Percentiles rank a stretch among this genome's conserved stretches.
Evolutionary conservation across 352 stramenopile species (phyloP).

Genomic region (Globisporangium abappressorium): DNA sequence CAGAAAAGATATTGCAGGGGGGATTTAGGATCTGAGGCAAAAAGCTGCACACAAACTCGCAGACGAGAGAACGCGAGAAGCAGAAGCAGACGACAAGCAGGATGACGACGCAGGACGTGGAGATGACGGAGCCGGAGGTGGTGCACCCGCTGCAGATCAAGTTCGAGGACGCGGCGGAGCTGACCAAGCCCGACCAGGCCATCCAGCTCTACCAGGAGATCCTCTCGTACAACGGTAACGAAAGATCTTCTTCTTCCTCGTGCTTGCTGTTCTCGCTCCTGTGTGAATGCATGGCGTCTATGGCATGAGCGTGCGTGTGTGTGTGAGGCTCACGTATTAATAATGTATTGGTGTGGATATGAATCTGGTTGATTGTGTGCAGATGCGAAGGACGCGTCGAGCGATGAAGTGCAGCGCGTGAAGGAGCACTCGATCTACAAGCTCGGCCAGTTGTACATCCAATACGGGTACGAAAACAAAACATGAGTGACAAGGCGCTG

Average conservation of each 20-base stretch:
- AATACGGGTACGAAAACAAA: constrained; percentile 48
- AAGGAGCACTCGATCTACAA: constrained; percentile 97
- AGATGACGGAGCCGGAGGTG: constrained; percentile 68
- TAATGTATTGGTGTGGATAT: not conserved
- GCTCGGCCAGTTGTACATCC: constrained; percentile 90
- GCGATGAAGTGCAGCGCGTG: constrained; percentile 83
- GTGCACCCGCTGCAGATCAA: constrained; percentile 69
- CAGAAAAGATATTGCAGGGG: constrained; percentile 17
- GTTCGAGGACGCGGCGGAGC: constrained; percentile 73
- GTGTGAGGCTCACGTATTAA: not conserved
- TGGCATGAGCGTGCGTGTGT: not conserved
- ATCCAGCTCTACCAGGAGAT: constrained; percentile 72
- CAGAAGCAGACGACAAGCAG: not conserved
- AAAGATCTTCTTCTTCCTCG: constrained; percentile 1
- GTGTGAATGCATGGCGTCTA: constrained; percentile 2
- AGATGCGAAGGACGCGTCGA: constrained; percentile 55
- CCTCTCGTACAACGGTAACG: constrained; percentile 51
- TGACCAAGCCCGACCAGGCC: constrained; percentile 41
- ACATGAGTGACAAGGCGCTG: not conserved
- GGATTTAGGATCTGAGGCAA: constrained; percentile 1
- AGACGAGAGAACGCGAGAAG: not conserved
- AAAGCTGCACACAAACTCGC: not conserved
- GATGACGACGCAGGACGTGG: constrained; percentile 46
- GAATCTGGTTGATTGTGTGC: not conserved
- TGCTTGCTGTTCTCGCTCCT: not conserved